A percentile compares a stretch with the other conserved stretches of the same genome.
Evolutionary conservation across 2,329 filamentous ascomycete genomes (phyloP).

Genomic region (Fusarium sp.): DNA sequence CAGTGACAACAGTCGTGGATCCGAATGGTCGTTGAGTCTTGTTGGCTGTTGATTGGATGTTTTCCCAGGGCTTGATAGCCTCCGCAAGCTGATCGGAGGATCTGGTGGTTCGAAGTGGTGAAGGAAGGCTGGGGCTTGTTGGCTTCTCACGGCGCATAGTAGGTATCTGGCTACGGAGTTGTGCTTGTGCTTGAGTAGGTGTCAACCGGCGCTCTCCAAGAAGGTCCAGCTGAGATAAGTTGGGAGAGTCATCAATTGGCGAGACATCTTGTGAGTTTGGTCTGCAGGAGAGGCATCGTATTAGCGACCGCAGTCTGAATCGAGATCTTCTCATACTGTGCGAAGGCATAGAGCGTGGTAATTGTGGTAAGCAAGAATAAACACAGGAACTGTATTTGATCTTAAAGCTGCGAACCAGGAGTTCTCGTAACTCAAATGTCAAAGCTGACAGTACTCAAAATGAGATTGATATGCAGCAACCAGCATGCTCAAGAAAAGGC

Average conservation of each 20-base stretch:
- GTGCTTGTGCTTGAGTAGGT: conserved; percentile 28
- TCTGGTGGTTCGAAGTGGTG: conserved; percentile 55
- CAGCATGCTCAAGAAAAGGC: conserved; percentile 29
- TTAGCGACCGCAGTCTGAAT: conserved; percentile 34
- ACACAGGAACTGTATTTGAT: neutral
- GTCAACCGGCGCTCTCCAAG: conserved; percentile 32
- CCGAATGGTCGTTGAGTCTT: conserved; percentile 32
- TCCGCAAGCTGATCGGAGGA: conserved; percentile 42
- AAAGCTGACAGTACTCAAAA: conserved; percentile 2
- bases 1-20: conserved; percentile 46
- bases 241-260: conserved; percentile 62
- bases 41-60: conserved; percentile 13
- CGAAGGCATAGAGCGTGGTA: neutral
- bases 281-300: conserved; percentile 45
- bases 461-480: conserved; percentile 3
- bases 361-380: neutral
- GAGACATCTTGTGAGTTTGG: conserved; percentile 58
- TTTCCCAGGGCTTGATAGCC: conserved; percentile 40
- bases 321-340: conserved; percentile 27
- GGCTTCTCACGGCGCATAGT: conserved; percentile 64
- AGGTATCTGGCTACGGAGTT: conserved; percentile 60
- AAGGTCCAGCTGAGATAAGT: conserved; percentile 51
- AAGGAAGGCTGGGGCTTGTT: conserved; percentile 56
- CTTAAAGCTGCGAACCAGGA: neutral
- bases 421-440: neutral